Evolutionary conservation across 2,329 filamentous ascomycete species (phyloP).

Genomic region (Plenodomus tracheiphilus): DNA sequence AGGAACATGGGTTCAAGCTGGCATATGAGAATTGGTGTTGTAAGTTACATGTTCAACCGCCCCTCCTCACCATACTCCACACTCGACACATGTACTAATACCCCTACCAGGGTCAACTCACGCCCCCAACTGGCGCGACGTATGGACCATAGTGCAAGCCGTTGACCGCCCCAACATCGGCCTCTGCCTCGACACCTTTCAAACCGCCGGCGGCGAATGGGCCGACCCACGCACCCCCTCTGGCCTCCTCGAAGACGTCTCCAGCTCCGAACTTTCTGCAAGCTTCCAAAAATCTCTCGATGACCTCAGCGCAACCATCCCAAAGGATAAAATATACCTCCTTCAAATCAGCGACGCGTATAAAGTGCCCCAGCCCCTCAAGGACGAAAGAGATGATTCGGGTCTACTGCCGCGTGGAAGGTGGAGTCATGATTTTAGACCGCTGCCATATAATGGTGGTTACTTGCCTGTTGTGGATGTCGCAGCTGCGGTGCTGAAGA

Average conservation of each 20-base stretch:
- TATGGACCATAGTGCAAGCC: conserved; percentile 68
- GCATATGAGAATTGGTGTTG: conserved; percentile 83
- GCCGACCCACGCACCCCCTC: conserved; percentile 68
- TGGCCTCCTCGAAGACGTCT: conserved; percentile 58
- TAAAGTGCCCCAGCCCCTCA: conserved; percentile 60
- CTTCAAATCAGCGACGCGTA: conserved; percentile 78
- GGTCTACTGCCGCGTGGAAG: conserved; percentile 63
- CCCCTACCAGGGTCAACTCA: conserved; percentile 51
- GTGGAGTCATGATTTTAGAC: conserved; percentile 74
- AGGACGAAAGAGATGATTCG: conserved; percentile 51
- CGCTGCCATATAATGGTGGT: conserved; percentile 70
- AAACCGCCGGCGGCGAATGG: conserved; percentile 73
- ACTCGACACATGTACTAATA: not conserved
- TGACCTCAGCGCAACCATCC: conserved; percentile 61
- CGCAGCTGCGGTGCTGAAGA: conserved; percentile 65
- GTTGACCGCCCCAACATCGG: conserved; percentile 70
- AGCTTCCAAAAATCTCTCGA: conserved; percentile 59
- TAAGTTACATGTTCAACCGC: no score
- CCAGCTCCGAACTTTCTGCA: conserved; percentile 52
- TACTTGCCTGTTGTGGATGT: conserved; percentile 71
- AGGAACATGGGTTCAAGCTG: conserved; percentile 60
- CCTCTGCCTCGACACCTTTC: conserved; percentile 77
- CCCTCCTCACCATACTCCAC: conserved; percentile 51
- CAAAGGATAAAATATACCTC: conserved; percentile 71
- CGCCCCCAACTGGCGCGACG: conserved; percentile 68